Conservation (phyloP, 768 basidiomycete species). For the Kondoa malvinella region DNA sequence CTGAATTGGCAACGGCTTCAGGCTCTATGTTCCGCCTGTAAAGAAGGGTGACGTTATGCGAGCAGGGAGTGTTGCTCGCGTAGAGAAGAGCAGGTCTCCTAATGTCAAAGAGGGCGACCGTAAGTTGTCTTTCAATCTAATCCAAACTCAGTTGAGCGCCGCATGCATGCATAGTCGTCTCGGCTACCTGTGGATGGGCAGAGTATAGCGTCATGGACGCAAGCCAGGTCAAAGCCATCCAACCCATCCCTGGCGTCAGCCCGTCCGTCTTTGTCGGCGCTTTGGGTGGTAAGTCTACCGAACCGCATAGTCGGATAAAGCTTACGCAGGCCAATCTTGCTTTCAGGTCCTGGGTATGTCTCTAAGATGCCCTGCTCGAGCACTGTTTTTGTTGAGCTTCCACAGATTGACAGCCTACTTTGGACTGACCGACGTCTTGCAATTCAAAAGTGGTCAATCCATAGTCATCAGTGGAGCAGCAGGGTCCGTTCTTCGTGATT, state of each 20-base stretch:
- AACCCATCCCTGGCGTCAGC: not conserved
- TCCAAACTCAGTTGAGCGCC: not conserved
- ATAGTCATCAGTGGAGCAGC: slow-evolving; percentile 5
- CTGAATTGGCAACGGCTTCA: no score
- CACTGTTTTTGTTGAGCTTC: not conserved
- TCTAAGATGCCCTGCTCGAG: not conserved
- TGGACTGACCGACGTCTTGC: not conserved
- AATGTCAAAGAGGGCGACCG: not conserved
- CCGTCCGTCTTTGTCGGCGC: not conserved
- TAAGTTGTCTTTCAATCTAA: not conserved
- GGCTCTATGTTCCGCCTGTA: not conserved
- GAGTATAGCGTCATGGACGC: not conserved
- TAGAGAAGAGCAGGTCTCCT: not conserved
- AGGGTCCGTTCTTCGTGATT: not conserved
- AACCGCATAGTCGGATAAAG: no score
- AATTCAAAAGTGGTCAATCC: slow-evolving; percentile 1
- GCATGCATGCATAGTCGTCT: not conserved
- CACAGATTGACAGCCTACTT: not conserved
- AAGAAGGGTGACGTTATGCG: not conserved
- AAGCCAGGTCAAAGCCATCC: not conserved
- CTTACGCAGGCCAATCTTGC: no score
- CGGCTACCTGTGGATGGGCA: not conserved
- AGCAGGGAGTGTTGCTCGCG: not conserved
- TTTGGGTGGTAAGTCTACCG: no score
- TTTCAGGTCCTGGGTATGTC: not conserved